These are phyloP conservation scores for Stachybotrys chartarum DNA, from an alignment of 2,329 filamentous ascomycete species.

Conservation along the genomic window DNA sequence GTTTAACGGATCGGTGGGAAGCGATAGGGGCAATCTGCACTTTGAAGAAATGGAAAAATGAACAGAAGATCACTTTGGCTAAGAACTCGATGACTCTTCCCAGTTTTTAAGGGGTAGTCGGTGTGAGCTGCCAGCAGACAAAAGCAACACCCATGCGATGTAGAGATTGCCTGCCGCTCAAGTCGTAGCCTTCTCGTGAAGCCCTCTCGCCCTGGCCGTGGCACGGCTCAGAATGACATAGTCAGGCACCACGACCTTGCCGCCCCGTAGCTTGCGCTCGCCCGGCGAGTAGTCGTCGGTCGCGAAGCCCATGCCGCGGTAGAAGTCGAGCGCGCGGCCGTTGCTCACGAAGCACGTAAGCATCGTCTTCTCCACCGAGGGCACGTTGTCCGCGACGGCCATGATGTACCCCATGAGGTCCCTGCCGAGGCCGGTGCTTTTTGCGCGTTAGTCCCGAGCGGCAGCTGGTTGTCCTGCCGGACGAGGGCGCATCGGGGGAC, in stretches of 20 bases:
- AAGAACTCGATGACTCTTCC: not conserved
- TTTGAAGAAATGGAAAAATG: not conserved
- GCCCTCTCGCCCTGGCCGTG: slow-evolving; percentile 12
- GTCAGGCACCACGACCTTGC: slow-evolving; percentile 45
- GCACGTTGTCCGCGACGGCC: slow-evolving; percentile 43
- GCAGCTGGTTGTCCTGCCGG: too few relatives aligned
- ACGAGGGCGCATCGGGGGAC: not conserved
- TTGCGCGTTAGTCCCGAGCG: not conserved
- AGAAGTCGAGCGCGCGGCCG: slow-evolving; percentile 48
- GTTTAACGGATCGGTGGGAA: not conserved
- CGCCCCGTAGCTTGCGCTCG: slow-evolving; percentile 44
- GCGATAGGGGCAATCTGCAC: not conserved
- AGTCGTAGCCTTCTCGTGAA: not conserved
- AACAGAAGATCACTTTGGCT: not conserved
- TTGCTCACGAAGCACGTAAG: slow-evolving; percentile 66
- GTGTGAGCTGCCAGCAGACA: too few relatives aligned
- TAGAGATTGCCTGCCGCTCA: too few relatives aligned
- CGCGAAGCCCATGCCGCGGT: slow-evolving; percentile 50
- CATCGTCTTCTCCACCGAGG: slow-evolving; percentile 59
- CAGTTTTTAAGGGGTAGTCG: too few relatives aligned
- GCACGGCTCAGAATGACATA: slow-evolving; percentile 54
- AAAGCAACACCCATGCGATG: too few relatives aligned
- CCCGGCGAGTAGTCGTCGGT: slow-evolving; percentile 49
- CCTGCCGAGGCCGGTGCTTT: slow-evolving; percentile 55
- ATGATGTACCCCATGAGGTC: slow-evolving; percentile 52